These are phyloP conservation scores for Tetrahymena thermophila DNA, from an alignment of 73 alveolate genomes.

Conservation along the genomic window DNA sequence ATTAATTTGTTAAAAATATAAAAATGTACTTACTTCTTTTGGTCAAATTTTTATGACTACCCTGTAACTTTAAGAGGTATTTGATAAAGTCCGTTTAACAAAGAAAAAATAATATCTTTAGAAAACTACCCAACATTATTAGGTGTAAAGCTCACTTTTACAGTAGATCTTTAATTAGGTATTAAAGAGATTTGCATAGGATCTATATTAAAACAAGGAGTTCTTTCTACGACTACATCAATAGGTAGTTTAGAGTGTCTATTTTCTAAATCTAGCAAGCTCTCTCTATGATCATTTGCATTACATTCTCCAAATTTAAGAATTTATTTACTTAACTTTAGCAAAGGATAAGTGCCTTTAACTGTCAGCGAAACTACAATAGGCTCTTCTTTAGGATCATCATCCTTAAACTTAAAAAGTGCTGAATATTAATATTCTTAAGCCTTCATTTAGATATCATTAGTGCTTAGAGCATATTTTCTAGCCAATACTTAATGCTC, in stretches of 20 bases:
- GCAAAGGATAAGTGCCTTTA: conserved; percentile 12
- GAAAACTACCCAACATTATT: conserved; percentile 31
- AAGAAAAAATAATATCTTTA: conserved; percentile 1
- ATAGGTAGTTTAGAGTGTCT: conserved; percentile 11
- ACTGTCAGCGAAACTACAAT: conserved; percentile 8
- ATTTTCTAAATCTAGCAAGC: conserved; percentile 20
- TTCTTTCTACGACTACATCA: conserved; percentile 23
- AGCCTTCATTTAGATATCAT: not conserved
- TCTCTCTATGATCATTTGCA: conserved; percentile 37
- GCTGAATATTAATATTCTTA: not conserved
- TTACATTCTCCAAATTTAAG: conserved; percentile 39
- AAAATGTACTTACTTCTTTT: not conserved
- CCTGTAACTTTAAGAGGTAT: not conserved
- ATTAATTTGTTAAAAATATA: not conserved
- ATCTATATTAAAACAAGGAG: conserved; percentile 21
- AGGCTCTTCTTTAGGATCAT: conserved; percentile 19
- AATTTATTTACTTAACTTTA: conserved; percentile 11
- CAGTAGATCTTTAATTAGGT: conserved; percentile 3
- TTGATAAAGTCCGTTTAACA: conserved; percentile 16
- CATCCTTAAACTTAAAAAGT: not conserved
- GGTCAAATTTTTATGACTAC: not conserved
- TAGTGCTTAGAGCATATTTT: not conserved
- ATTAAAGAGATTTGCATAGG: conserved; percentile 2
- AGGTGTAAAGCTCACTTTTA: conserved; percentile 35
- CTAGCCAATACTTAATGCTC: not conserved